A percentile compares a stretch with the other conserved stretches of the same genome.
These are phyloP conservation scores for Erodium moschatum DNA, from an alignment of 441 rosid species.

Conservation along the genomic window DNA sequence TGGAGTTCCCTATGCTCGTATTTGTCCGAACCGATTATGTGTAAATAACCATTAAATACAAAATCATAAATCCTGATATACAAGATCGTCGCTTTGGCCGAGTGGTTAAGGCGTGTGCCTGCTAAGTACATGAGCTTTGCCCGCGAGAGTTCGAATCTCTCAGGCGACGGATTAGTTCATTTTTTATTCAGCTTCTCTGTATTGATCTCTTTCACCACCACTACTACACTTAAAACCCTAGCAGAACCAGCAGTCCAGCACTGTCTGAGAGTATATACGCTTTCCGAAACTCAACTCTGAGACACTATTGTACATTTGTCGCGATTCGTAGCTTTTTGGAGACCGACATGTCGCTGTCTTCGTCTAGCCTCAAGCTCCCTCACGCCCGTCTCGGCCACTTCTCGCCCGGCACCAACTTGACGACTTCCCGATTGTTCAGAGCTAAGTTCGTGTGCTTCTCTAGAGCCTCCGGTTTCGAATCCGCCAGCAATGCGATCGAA, in stretches of 20 bases:
- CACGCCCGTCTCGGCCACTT: not conserved
- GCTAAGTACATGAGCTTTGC: constrained; percentile 86
- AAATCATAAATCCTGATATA: no score
- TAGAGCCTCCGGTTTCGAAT: not conserved
- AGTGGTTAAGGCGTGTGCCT: constrained; percentile 99
- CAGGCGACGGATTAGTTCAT: constrained; percentile 43
- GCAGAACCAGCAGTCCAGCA: not conserved
- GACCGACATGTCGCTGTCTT: not conserved
- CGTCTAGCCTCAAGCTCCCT: not conserved
- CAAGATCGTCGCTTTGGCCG: constrained; percentile 50
- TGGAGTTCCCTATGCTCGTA: no score
- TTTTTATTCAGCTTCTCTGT: no score
- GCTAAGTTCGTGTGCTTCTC: not conserved
- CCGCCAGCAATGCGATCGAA: not conserved
- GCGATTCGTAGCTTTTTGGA: not conserved
- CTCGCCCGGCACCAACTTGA: not conserved
- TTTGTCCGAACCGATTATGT: no score
- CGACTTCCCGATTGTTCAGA: not conserved
- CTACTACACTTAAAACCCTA: not conserved
- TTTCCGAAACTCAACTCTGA: not conserved
- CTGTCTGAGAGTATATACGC: not conserved
- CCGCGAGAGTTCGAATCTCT: constrained; percentile 98
- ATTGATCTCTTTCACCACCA: no score
- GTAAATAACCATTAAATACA: no score
- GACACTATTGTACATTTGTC: not conserved